Evolutionary conservation across 257 asterid genomes (phyloP), one percentile per base, ranked within the genome.

Genomic region (Ballota nigra): DNA sequence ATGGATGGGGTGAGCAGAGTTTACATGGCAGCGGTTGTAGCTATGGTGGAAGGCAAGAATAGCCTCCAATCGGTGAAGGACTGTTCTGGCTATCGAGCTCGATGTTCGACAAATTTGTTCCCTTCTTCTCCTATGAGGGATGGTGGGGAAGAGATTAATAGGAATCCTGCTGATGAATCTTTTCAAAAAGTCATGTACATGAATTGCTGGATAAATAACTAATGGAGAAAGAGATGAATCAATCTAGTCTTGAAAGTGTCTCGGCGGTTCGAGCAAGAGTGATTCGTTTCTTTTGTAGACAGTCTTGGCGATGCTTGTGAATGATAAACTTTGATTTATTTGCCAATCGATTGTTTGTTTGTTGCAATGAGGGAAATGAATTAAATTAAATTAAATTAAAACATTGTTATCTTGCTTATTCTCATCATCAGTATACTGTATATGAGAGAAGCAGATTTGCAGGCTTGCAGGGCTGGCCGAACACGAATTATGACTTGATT

Each of bases 1-100:
- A 75, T 78, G 83, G 74, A 69, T 34, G 36, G 56, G 28, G 18
- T 81, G 49, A 70, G 69, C 76, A 81, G 80, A 81, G 43, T 71
- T 24, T 74, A 68, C 67, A 29, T 49, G 72, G 79, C 73, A 15
- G 80, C 77, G 2, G 63, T 74, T 33, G 59, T 68, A 9, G 64
- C 63, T 8, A 20, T 36, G 79, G 69, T 31, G 47, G 78, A 74
- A 66, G 61, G 68, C 18, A 68, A 41, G 34, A 66, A 47, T 1
- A 41, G 3, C 2, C 55, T 47, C 10, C 74, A 33, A 59, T 66
- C 58, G 18, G 18, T 23, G 8, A 68, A 72, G 72, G 16, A 71
- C 2, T 13, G 6, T 38, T 65, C 29, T 0, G 34, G 53, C 52
- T 26, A 43, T 45, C 62, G 59, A 8, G 58, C 52, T 51, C 53